These are phyloP conservation scores for Barnettozyma californica DNA, from an alignment of 805 yeast genomes.

Conservation along the genomic window DNA sequence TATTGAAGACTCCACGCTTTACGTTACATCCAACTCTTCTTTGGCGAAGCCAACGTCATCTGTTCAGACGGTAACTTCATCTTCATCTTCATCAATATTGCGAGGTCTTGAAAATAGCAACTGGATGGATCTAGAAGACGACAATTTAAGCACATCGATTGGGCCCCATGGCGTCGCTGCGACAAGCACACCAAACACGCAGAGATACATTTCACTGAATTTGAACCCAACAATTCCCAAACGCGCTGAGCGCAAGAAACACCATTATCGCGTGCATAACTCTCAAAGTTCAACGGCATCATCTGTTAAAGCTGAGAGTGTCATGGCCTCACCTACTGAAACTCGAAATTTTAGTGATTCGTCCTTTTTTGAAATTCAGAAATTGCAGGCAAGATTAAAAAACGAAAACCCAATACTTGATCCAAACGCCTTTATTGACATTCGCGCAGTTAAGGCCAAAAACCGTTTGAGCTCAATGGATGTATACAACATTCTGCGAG, in stretches of 20 bases:
- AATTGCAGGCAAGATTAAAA: slow-evolving; percentile 6
- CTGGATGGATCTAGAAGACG: slow-evolving; percentile 48
- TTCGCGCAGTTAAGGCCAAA: slow-evolving; percentile 3
- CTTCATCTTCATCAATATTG: slow-evolving; percentile 21
- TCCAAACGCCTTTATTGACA: slow-evolving; percentile 6
- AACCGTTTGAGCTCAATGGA: slow-evolving; percentile 21
- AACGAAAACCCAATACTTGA: slow-evolving; percentile 1
- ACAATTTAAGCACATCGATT: not conserved
- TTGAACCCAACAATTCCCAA: slow-evolving; percentile 17
- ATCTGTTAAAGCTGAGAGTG: not conserved
- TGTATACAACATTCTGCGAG: slow-evolving; percentile 19
- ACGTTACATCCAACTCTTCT: slow-evolving; percentile 4
- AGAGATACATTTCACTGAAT: slow-evolving; percentile 21
- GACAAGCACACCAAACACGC: slow-evolving; percentile 20
- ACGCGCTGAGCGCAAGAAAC: slow-evolving; percentile 1
- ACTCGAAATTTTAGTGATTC: slow-evolving; percentile 9
- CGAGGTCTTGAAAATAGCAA: slow-evolving; percentile 31
- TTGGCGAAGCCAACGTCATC: not conserved
- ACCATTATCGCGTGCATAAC: not conserved
- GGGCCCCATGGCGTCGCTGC: not conserved
- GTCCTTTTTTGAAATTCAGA: slow-evolving; percentile 8
- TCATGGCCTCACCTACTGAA: not conserved
- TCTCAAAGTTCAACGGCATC: not conserved
- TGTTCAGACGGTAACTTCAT: slow-evolving; percentile 7
- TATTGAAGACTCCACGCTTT: slow-evolving; percentile 1